Evolutionary conservation across 257 asterid species (phyloP), one percentile per base, ranked within the genome.

Genomic region (Misopates orontium): DNA sequence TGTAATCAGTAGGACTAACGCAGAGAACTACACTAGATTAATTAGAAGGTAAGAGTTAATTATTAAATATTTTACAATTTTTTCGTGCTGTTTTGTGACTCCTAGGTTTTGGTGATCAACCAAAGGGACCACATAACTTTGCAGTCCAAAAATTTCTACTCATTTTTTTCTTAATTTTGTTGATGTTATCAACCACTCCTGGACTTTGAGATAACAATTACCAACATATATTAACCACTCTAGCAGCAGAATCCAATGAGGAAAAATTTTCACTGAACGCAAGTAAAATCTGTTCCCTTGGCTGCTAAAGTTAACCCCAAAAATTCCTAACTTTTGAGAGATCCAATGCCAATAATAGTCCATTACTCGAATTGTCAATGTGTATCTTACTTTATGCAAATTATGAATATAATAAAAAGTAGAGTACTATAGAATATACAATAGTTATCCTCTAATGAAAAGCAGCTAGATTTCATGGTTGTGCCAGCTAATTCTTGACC

Each of bases 241-340:
- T 36, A 66, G 56, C 59, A 64, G 44, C 70, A 76, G 89, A 73
- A 83, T 85, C 91, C 96, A 78, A n/a, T n/a, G n/a, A 82, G 70
- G 91, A 64, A 66, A 24, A 71, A 75, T 73, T 72, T 60, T 62
- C 67, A 49, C 62, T 65, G 62, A 42, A 70, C 78, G 69, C 73
- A 73, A 23, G 55, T 13, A 59, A 40, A 62, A 36, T 28, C 36
- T 28, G 36, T 28, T 7, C 36, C 36, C 24, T 16, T 28, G 15
- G 1, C 48, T 10, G 2, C 13, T 50, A 17, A 17, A 50, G 9
- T 50, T 50, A 17, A 28, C 36, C 25, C 28, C 25, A 52, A 52
- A 24, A 62, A 51, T 19, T 39, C 32, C 7, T 28, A 42, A 71
- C 21, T 52, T 39, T 50, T 28, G 36, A 28, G 36, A 2, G 36